These are phyloP conservation scores for Bidens hawaiensis DNA, from an alignment of 140 eudicot genomes.

Conservation along the genomic window DNA sequence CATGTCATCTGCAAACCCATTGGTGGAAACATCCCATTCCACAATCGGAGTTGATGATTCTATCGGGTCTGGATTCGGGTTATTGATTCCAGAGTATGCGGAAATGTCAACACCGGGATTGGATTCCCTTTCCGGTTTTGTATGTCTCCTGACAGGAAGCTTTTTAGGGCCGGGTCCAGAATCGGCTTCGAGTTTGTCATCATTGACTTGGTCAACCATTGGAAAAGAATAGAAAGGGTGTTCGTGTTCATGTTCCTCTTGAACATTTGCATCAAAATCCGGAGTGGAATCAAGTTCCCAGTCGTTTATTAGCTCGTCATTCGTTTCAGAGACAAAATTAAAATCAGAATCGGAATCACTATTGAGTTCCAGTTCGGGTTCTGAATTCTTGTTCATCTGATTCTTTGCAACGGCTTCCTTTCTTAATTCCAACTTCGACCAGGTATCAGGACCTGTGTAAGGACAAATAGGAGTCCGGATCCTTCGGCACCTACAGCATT, in stretches of 20 bases:
- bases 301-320: slow-evolving; percentile 22
- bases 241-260: slow-evolving; percentile 19
- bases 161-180: slow-evolving; percentile 47
- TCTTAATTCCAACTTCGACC: slow-evolving; percentile 29
- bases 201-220: slow-evolving; percentile 33
- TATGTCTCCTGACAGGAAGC: slow-evolving; percentile 67
- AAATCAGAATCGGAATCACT: slow-evolving; percentile 23
- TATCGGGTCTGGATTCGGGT: slow-evolving; percentile 14
- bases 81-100: slow-evolving; percentile 9
- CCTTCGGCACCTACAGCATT: slow-evolving; percentile 89
- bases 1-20: slow-evolving; percentile 44
- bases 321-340: slow-evolving; percentile 15
- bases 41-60: slow-evolving; percentile 37
- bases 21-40: slow-evolving; percentile 49
- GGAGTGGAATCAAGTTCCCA: slow-evolving; percentile 29
- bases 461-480: slow-evolving; percentile 70
- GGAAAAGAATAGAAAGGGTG: slow-evolving; percentile 45
- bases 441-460: slow-evolving; percentile 33
- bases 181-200: slow-evolving; percentile 15
- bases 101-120: slow-evolving; percentile 28
- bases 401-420: slow-evolving; percentile 23
- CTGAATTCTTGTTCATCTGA: slow-evolving; percentile 33
- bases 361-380: no score
- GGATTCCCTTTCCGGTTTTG: slow-evolving; percentile 41
- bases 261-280: slow-evolving; percentile 15